Conservation (phyloP, 768 basidiomycete species). For the Termitomyces eurrhizus region DNA sequence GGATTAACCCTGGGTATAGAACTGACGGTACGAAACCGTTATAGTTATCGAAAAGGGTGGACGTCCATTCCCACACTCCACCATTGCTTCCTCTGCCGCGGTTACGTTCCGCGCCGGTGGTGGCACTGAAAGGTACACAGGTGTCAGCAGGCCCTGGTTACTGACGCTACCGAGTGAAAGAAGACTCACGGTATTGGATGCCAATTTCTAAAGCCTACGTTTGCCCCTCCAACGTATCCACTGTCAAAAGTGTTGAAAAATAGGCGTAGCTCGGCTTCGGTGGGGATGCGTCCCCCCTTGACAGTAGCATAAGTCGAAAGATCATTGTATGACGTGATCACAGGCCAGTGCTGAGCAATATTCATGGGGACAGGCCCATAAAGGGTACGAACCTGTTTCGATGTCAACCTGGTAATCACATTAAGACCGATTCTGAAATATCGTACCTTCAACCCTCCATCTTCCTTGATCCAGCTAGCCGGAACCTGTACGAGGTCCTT, state of each 20-base stretch:
- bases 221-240: conserved; percentile 75
- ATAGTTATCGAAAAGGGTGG: conserved; percentile 64
- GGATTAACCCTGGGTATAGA: conserved; percentile 79
- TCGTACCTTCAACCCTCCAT: conserved; percentile 46
- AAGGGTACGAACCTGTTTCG: conserved; percentile 68
- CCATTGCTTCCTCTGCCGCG: conserved; percentile 78
- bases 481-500: conserved; percentile 52
- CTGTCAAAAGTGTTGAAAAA: conserved; percentile 74
- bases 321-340: conserved; percentile 74
- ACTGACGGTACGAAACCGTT: conserved; percentile 74
- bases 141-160: background rate
- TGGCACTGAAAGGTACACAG: conserved; percentile 43
- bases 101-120: conserved; percentile 50
- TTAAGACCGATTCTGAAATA: background rate
- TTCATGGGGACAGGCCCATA: conserved; percentile 82
- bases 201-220: conserved; percentile 90
- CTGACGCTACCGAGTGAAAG: background rate
- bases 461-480: conserved; percentile 66
- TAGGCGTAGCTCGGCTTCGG: conserved; percentile 79
- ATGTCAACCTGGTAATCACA: background rate
- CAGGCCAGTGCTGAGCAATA: conserved; percentile 81
- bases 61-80: conserved; percentile 99
- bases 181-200: conserved; percentile 81
- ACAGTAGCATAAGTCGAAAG: conserved; percentile 76
- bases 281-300: conserved; percentile 92